Percentiles rank a stretch among this genome's conserved stretches.
Conservation (phyloP, 164 flowering plant genomes). For the Annona cherimola region DNA sequence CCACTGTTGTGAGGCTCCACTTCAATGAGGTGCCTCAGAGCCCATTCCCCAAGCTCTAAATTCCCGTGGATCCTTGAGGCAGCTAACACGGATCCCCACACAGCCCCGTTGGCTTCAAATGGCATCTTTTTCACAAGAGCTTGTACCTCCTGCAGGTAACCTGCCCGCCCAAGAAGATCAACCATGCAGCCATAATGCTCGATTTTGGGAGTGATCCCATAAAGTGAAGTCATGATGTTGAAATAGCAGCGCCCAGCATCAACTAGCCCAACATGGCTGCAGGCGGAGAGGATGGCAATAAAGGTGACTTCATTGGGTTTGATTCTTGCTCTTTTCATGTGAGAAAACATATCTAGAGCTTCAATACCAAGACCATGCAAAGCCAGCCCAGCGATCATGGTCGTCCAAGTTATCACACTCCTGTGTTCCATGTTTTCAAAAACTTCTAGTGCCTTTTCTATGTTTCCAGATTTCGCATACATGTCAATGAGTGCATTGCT, state of each 20-base stretch:
- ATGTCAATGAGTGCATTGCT: conserved; percentile 54
- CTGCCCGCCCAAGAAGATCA: conserved; percentile 64
- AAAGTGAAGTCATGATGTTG: conserved; percentile 31
- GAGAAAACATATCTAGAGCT: conserved; percentile 44
- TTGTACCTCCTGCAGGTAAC: conserved; percentile 48
- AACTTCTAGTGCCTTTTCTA: conserved; percentile 38
- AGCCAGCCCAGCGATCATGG: conserved; percentile 59
- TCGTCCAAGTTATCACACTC: conserved; percentile 62
- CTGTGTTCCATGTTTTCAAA: conserved; percentile 44
- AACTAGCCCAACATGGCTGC: conserved; percentile 62
- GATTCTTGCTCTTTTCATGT: conserved; percentile 43
- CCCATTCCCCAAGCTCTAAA: conserved; percentile 43
- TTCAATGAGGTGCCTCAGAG: conserved; percentile 39
- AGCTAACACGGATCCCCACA: conserved; percentile 79
- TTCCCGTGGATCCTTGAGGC: conserved; percentile 47
- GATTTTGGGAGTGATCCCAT: conserved; percentile 41
- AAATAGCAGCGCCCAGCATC: conserved; percentile 40
- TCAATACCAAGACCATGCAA: conserved; percentile 52
- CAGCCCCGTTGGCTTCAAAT: conserved; percentile 60
- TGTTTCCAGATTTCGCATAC: conserved; percentile 60
- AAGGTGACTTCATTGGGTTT: conserved; percentile 59
- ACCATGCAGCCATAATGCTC: conserved; percentile 74
- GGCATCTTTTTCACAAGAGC: conserved; percentile 49
- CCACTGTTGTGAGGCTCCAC: conserved; percentile 67
- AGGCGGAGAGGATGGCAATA: conserved; percentile 60